Conservation (phyloP, 2,329 filamentous ascomycete genomes). For the Torrubiella hemipterigena region DNA sequence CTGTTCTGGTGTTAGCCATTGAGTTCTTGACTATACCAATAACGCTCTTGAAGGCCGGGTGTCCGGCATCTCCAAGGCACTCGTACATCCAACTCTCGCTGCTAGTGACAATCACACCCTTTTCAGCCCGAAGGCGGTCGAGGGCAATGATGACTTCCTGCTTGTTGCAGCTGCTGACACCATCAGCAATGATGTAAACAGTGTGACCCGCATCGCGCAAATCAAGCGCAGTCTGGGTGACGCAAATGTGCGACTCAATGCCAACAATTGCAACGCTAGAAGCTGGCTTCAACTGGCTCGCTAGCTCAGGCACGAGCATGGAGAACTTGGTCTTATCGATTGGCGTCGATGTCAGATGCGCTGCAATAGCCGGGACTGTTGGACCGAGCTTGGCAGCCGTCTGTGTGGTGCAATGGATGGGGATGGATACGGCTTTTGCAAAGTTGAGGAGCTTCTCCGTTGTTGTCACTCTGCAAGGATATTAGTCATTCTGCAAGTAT, state of each 20-base stretch:
- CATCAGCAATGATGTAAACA: conserved; percentile 83
- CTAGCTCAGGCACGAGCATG: conserved; percentile 67
- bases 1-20: conserved; percentile 55
- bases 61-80: conserved; percentile 68
- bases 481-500: conserved; percentile 2
- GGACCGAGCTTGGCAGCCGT: conserved; percentile 65
- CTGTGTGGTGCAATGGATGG: conserved; percentile 80
- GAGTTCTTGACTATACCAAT: conserved; percentile 70
- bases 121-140: conserved; percentile 56
- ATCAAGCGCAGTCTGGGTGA: conserved; percentile 85
- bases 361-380: conserved; percentile 60
- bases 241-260: conserved; percentile 89
- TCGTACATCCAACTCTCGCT: conserved; percentile 90
- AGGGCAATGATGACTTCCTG: conserved; percentile 74
- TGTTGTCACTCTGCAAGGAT: conserved; percentile 44
- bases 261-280: conserved; percentile 68
- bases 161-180: conserved; percentile 74
- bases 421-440: conserved; percentile 55
- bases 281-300: conserved; percentile 19
- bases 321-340: conserved; percentile 84
- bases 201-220: conserved; percentile 60
- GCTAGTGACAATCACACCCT: conserved; percentile 65
- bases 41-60: conserved; percentile 60
- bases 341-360: conserved; percentile 40
- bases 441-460: conserved; percentile 57